These are phyloP conservation scores for Spiraea crenata DNA, from an alignment of 331 rosid species.

Conservation along the genomic window DNA sequence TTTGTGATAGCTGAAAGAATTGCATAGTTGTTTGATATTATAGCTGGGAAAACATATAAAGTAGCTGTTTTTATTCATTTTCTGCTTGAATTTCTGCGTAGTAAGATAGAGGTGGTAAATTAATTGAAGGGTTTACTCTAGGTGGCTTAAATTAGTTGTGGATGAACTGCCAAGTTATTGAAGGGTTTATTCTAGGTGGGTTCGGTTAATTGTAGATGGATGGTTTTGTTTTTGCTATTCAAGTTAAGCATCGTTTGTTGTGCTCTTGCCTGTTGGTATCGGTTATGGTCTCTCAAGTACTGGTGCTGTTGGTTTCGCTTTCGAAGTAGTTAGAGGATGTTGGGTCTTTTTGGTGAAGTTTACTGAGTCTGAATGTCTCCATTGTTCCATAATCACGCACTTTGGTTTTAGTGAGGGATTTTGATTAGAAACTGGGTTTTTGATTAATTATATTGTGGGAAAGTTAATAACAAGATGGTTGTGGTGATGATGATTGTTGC, in stretches of 20 bases:
- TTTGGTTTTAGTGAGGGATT: too few relatives aligned
- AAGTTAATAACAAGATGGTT: background rate
- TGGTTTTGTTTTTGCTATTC: background rate
- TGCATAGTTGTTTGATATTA: slow-evolving; percentile 1
- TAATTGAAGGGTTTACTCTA: slow-evolving; percentile 21
- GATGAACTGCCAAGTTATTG: slow-evolving; percentile 21
- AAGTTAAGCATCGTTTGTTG: background rate
- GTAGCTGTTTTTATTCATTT: background rate
- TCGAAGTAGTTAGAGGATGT: slow-evolving; percentile 1
- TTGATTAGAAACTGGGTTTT: background rate
- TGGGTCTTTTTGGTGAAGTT: background rate
- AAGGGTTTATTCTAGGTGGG: too few relatives aligned
- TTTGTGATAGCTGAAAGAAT: slow-evolving; percentile 9
- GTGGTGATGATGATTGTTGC: too few relatives aligned
- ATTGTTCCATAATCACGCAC: too few relatives aligned
- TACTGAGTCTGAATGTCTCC: background rate
- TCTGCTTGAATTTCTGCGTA: slow-evolving; percentile 1
- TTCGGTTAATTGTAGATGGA: too few relatives aligned
- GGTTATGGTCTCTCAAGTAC: too few relatives aligned
- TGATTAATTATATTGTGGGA: background rate
- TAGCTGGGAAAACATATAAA: slow-evolving; percentile 16
- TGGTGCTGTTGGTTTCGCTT: background rate
- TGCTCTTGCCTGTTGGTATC: too few relatives aligned
- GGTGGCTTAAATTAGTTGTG: background rate
- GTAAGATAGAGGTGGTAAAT: slow-evolving; percentile 1